Evolutionary conservation across 2,329 filamentous ascomycete genomes (phyloP).

Genomic region (Sarocladium oryzae): DNA sequence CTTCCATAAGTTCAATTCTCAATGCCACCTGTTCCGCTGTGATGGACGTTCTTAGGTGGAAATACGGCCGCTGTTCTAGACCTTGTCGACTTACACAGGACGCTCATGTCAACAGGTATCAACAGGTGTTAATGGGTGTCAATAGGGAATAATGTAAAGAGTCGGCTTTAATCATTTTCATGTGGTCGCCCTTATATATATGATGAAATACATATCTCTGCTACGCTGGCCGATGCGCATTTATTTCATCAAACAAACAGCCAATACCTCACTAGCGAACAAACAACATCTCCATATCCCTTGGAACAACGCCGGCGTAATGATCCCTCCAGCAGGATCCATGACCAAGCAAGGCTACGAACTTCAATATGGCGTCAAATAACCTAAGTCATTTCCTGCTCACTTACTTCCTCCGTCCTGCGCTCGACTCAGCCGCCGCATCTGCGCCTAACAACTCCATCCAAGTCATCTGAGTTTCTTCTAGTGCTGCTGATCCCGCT

Average conservation of each 20-base stretch:
- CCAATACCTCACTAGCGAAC: conserved; percentile 14
- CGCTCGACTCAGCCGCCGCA: conserved; percentile 21
- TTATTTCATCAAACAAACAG: conserved; percentile 21
- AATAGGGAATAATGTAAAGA: no score
- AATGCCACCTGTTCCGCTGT: no score
- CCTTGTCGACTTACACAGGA: no score
- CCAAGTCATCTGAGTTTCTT: conserved; percentile 18
- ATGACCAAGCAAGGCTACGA: conserved; percentile 30
- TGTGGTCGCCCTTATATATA: no score
- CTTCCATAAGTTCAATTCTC: no score
- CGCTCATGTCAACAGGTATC: no score
- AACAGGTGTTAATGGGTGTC: no score
- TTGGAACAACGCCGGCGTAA: conserved; percentile 32
- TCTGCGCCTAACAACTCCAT: conserved; percentile 20
- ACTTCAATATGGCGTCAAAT: conserved; percentile 30
- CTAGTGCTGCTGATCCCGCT: conserved; percentile 13
- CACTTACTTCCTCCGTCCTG: conserved; percentile 24
- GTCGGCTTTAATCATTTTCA: no score
- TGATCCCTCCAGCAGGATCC: conserved; percentile 26
- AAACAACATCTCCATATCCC: conserved; percentile 25
- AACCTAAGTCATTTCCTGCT: conserved; percentile 29
- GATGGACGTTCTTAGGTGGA: no score
- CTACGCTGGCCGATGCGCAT: no score
- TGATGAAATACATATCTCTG: no score
- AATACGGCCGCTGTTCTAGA: no score